Base-by-base conservation (phyloP, 1,139 yeast species). In the Taphrina deformans region DNA sequence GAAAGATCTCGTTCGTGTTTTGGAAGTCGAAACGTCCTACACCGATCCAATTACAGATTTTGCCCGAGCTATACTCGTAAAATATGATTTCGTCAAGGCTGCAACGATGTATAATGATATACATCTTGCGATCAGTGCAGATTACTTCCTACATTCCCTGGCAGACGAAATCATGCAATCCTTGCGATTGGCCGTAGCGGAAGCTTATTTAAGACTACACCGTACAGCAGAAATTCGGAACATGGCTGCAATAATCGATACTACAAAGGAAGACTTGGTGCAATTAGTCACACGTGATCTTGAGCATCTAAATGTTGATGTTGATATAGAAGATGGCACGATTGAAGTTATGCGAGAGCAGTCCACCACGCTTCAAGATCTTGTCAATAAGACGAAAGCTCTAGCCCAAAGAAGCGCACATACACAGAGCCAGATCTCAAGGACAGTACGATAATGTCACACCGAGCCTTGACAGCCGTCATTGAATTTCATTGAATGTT, bases 1-100 rank as follows among this genome's bases (percentile, higher is more conserved):
- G 66, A 83, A 79, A 73, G 88, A 85, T 69, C 75, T 85, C 62
- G 78, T 83, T 61, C 79, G 82, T 67, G 82, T 83, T 18, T 82
- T 85, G 63, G 79, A 79, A 65, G 86, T 83, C 71, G 88, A 85
- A 73, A 84, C 85, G 73, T 87, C 85, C 76, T 85, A 82, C 75
- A 75, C 76, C 68, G 89, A 85, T 71, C 87, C 88, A 40, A 78
- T 85, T 65, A 82, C 87, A 31, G 78, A 79, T 66, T 82, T 85
- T 67, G 78, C 85, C 68, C 78, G 80, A 67, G 79, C 83, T 4
- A 74, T 85, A 62, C 84, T 82, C 73, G 79, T 82, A 66, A 84
- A 82, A 70, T 84, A 81, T 72, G 84, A 83, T 70, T 83, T 84
- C 70, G 82, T 80, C 68, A 78, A 76, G 67, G 83, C 86, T 24